Conservation (phyloP, 768 basidiomycete species). For the Suillus paluster region DNA sequence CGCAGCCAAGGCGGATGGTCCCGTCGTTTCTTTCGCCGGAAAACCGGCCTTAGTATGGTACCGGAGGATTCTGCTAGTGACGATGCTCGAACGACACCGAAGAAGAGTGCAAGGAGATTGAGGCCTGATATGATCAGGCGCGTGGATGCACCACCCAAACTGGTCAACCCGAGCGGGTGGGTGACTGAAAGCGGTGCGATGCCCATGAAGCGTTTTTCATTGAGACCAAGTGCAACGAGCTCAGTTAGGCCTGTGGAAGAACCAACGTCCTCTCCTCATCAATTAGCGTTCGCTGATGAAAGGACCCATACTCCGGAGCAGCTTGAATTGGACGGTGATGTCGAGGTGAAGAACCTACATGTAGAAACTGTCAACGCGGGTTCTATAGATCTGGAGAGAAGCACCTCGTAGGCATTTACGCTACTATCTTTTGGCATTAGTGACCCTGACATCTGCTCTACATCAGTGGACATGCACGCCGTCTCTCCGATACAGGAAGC, state of each 20-base stretch:
- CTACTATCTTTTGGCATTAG: conserved; percentile 10
- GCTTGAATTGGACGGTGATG: background rate
- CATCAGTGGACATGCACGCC: conserved; percentile 20
- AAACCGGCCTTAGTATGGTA: conserved; percentile 27
- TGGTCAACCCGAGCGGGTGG: conserved; percentile 76
- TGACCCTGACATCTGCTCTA: conserved; percentile 6
- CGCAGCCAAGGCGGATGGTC: conserved; percentile 23
- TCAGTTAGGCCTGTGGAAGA: conserved; percentile 4
- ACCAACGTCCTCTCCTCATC: conserved; percentile 12
- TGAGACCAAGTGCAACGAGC: conserved; percentile 10
- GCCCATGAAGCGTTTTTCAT: conserved; percentile 25
- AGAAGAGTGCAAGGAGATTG: conserved; percentile 39
- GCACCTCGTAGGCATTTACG: background rate
- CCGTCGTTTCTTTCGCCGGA: conserved; percentile 36
- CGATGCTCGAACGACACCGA: conserved; percentile 17
- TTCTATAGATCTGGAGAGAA: background rate
- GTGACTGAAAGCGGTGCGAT: conserved; percentile 51
- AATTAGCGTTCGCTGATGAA: background rate
- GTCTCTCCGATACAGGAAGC: conserved; percentile 43
- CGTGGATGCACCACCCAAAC: conserved; percentile 68
- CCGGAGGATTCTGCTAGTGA: conserved; percentile 24
- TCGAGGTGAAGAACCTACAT: background rate
- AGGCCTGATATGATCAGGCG: conserved; percentile 79
- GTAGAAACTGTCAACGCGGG: background rate
- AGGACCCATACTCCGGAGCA: conserved; percentile 8